phyloP scores from a whole-genome alignment of 148 eudicot genomes.

The Rhododendron simsii region DNA sequence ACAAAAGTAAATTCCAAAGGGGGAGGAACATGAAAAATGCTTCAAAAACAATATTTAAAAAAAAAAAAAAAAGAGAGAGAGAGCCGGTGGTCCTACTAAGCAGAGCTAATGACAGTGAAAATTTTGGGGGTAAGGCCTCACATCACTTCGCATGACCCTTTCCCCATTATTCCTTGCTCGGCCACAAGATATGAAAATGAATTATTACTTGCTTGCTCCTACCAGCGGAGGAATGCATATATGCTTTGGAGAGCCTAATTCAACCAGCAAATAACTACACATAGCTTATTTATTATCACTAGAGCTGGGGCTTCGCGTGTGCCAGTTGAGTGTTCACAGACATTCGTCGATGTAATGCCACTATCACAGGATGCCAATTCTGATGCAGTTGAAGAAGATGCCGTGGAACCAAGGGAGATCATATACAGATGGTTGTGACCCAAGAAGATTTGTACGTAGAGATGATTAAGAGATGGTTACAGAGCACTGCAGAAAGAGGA shows the following conservation, averaged over 20 bases:
- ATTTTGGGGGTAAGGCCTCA: not conserved
- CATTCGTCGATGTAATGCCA: not conserved
- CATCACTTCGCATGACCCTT: not conserved
- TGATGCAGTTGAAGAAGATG: not conserved
- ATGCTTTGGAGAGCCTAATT: not conserved
- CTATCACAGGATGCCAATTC: not conserved
- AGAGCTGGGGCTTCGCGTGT: too few relatives aligned
- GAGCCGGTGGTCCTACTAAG: not conserved
- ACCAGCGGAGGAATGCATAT: not conserved
- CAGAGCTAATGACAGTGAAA: not conserved
- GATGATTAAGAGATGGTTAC: not conserved
- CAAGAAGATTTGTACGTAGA: not conserved
- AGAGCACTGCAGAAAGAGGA: not conserved
- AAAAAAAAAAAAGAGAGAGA: too few relatives aligned
- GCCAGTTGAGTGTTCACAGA: too few relatives aligned
- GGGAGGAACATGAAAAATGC: not conserved
- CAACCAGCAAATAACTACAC: not conserved
- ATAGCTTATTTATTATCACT: not conserved
- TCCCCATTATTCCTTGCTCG: not conserved
- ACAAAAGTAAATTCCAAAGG: not conserved
- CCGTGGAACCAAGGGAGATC: not conserved
- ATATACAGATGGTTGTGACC: not conserved
- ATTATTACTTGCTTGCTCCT: not conserved
- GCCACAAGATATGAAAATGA: not conserved
- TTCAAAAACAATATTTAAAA: not conserved